Conservation (phyloP, 139 green algal species). For the Gonium pectorale region DNA sequence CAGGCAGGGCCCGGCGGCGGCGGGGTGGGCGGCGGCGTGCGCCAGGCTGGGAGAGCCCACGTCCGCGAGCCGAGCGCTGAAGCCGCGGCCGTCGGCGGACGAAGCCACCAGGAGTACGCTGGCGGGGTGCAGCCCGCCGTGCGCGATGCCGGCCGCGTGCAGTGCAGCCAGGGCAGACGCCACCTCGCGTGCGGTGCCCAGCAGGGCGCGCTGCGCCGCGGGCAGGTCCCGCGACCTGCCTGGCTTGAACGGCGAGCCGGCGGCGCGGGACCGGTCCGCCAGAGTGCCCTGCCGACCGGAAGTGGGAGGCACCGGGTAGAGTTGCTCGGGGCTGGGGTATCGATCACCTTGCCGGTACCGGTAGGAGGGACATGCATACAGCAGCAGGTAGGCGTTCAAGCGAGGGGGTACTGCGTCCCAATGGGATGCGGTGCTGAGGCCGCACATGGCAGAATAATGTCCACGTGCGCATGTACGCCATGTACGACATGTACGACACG, state of each 20-base stretch:
- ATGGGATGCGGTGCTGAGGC: too few species aligned
- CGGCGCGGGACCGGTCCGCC: not conserved
- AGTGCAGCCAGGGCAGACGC: slow-evolving; percentile 6
- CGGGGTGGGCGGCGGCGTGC: not conserved
- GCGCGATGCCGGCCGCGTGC: not conserved
- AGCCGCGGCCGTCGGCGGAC: slow-evolving; percentile 2
- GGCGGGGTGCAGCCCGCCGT: not conserved
- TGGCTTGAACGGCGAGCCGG: not conserved
- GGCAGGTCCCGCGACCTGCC: not conserved
- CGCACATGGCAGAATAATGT: too few species aligned
- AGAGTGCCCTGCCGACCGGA: slow-evolving; percentile 37
- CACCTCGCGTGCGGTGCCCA: slow-evolving; percentile 5
- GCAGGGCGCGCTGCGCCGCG: not conserved
- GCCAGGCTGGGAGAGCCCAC: not conserved
- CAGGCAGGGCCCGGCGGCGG: not conserved
- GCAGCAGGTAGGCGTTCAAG: too few species aligned
- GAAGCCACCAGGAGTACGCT: slow-evolving; percentile 1
- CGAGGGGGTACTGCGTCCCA: too few species aligned
- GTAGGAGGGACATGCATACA: too few species aligned
- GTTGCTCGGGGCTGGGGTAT: too few species aligned
- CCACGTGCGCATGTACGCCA: too few species aligned
- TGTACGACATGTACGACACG: too few species aligned
- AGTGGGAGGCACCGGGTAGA: too few species aligned
- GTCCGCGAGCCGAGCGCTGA: not conserved
- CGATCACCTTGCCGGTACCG: too few species aligned